phyloP scores from a whole-genome alignment of 2,329 filamentous ascomycete genomes.

The Epichloe gansuensis region DNA sequence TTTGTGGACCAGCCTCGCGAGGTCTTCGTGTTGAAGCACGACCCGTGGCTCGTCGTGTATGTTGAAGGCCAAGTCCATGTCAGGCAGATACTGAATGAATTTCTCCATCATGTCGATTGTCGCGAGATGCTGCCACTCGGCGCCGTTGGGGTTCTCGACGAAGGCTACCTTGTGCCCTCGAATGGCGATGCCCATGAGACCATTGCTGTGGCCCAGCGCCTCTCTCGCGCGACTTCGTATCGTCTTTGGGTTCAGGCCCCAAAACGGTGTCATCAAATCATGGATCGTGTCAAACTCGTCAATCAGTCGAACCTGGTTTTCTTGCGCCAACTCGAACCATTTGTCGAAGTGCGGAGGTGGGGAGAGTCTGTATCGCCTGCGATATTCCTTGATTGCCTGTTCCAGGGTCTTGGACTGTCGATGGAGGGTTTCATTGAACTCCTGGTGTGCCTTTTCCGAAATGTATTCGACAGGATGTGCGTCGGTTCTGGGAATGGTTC shows the following conservation, averaged over 20 bases:
- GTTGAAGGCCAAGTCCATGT: slow-evolving; percentile 97
- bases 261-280: slow-evolving; percentile 76
- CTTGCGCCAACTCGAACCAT: slow-evolving; percentile 80
- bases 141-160: slow-evolving; percentile 48
- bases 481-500: not conserved
- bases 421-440: slow-evolving; percentile 10
- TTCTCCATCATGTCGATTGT: slow-evolving; percentile 69
- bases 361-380: slow-evolving; percentile 64
- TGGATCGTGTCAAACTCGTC: slow-evolving; percentile 90
- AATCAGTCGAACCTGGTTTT: slow-evolving; percentile 62
- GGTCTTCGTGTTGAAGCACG: slow-evolving; percentile 70
- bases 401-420: slow-evolving; percentile 62
- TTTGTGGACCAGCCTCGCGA: slow-evolving; percentile 55
- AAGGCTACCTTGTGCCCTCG: slow-evolving; percentile 61
- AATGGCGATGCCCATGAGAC: slow-evolving; percentile 66
- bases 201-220: slow-evolving; percentile 73
- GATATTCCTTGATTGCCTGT: slow-evolving; percentile 72
- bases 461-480: not conserved
- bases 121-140: slow-evolving; percentile 76
- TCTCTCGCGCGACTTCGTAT: slow-evolving; percentile 69
- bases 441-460: not conserved
- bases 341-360: slow-evolving; percentile 89
- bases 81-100: slow-evolving; percentile 71
- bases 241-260: slow-evolving; percentile 70
- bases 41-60: slow-evolving; percentile 89